phyloP scores from a whole-genome alignment of 805 yeast species.

The Metschnikowia cubensis region DNA sequence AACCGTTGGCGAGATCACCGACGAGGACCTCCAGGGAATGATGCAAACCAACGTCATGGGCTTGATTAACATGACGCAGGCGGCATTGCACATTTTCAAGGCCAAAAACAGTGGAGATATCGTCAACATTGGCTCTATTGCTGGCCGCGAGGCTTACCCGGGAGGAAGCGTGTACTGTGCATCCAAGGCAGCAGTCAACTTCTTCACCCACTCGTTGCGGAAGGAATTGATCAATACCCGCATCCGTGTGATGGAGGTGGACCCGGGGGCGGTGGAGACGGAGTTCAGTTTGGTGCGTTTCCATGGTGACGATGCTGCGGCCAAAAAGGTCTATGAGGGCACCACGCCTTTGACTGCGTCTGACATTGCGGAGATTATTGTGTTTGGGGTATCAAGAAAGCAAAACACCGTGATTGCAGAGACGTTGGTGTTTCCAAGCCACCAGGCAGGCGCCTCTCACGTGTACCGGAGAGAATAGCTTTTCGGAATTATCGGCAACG shows the following conservation, averaged over 20 bases:
- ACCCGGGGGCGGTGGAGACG: conserved; percentile 40
- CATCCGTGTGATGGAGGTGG: conserved; percentile 37
- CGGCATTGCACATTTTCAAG: conserved; percentile 35
- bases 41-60: conserved; percentile 37
- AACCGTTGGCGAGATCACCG: conserved; percentile 28
- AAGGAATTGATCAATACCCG: conserved; percentile 34
- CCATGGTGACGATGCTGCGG: conserved; percentile 29
- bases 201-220: conserved; percentile 32
- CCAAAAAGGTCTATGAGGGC: conserved; percentile 34
- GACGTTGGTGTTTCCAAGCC: conserved; percentile 34
- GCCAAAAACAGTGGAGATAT: conserved; percentile 34
- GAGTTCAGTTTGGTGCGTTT: conserved; percentile 36
- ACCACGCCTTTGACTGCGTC: conserved; percentile 31
- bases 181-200: conserved; percentile 35
- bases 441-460: conserved; percentile 33
- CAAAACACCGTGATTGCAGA: conserved; percentile 37
- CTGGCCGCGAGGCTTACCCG: conserved; percentile 37
- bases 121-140: conserved; percentile 36
- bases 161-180: conserved; percentile 40
- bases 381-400: conserved; percentile 33
- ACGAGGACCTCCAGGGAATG: conserved; percentile 34
- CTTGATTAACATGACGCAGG: conserved; percentile 34
- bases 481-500: background rate
- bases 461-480: conserved; percentile 16
- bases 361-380: conserved; percentile 39